Evolutionary conservation across 2,329 filamentous ascomycete species (phyloP), one percentile per base, ranked within the genome.

Genomic region (Alternaria angustiovoidea): DNA sequence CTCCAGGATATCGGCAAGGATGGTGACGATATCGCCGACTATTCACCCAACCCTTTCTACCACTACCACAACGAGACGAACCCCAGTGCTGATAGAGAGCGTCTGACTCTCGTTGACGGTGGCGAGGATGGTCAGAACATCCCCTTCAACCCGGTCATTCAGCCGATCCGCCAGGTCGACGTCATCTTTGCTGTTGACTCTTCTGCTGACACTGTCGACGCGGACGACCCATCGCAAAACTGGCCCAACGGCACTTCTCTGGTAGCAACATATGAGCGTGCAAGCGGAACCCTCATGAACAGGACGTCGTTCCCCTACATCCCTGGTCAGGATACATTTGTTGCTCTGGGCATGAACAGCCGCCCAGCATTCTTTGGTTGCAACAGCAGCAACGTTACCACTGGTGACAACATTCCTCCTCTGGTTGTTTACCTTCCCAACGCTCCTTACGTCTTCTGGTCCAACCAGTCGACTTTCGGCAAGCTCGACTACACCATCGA

Each of bases 381-480:
- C 79, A 81, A 92, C 74, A 82, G 83, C 36, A 81, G 81, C 52
- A 92, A 93, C 78, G 83, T 87, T 49, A 88, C 88, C 0, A 20
- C 61, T 38, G 78, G 79, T 9, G 70, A 80, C 22, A 78, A 79
- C 24, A 75, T 80, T 9, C 80, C 86, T 0, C 93, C 93, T 0
- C 79, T 97, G 1, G 82, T 97, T 63, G 91, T 97, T 65, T 99
- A 99, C 81, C 78, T 98, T 46, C 92, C 95, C 59, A 96, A 95
- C 75, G 85, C 89, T 22, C 94, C 93, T 1, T 97, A 96, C 80
- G 86, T 89, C 47, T 87, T 86, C 74, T 80, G 84, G 65, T 91
- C 89, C 77, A 98, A 98, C 81, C 85, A 90, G 7, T 91, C 90
- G 2, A 97, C 94, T 49, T 94, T 91, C 24, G 54, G 18, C 11